Percentiles rank a stretch among this genome's conserved stretches.
These are phyloP conservation scores for Suillus americanus DNA, from an alignment of 768 basidiomycete genomes.

Conservation along the genomic window DNA sequence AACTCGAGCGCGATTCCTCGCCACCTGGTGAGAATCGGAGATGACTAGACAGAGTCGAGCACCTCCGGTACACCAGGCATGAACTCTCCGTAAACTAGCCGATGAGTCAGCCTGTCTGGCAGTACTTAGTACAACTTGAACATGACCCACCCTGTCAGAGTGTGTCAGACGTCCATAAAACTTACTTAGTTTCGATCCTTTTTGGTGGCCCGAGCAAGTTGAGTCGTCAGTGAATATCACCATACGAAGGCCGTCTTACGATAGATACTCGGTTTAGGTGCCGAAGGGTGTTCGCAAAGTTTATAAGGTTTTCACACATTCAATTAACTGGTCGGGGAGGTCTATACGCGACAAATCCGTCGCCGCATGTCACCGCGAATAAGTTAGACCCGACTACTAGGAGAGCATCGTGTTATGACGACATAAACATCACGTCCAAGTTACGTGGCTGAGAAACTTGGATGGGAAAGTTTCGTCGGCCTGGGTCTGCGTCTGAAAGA, in stretches of 20 bases:
- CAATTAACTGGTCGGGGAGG: not conserved
- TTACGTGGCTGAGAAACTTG: not conserved
- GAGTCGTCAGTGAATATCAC: not conserved
- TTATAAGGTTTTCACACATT: slow-evolving; percentile 1
- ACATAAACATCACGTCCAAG: not conserved
- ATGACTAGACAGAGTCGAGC: not conserved
- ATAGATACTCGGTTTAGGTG: not conserved
- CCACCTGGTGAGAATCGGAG: not conserved
- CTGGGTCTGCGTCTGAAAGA: not conserved
- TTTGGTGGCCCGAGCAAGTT: not conserved
- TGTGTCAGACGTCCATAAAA: not conserved
- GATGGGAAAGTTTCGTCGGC: not conserved
- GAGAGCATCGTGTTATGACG: not conserved
- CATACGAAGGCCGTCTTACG: not conserved
- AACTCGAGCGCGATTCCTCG: not conserved
- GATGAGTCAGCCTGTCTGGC: not conserved
- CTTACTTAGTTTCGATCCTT: not conserved
- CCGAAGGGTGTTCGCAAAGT: not conserved
- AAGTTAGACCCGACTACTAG: not conserved
- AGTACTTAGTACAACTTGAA: not conserved
- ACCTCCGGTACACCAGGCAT: not conserved
- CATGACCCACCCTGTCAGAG: not conserved
- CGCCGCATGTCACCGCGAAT: not conserved
- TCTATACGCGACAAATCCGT: not conserved
- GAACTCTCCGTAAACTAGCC: not conserved